Conservation (phyloP, 2,329 filamentous ascomycete genomes). For the Hyphodiscus sp. region DNA sequence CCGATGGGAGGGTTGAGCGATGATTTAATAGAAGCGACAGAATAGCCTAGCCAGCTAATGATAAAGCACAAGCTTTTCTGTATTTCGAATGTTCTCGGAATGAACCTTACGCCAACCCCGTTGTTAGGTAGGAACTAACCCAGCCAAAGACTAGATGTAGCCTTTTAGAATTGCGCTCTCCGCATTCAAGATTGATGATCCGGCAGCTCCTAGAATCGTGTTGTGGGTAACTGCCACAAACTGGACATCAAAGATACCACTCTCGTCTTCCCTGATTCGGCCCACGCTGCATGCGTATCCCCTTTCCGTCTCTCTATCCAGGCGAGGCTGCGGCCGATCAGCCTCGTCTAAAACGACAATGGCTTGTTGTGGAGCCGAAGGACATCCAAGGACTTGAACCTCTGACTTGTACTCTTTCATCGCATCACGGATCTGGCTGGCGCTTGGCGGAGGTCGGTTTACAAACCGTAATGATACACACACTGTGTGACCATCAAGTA, state of each 20-base stretch:
- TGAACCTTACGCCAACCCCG: not conserved
- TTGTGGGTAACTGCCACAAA: conserved; percentile 84
- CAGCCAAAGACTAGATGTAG: conserved; percentile 34
- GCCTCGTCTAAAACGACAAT: conserved; percentile 84
- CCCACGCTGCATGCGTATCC: conserved; percentile 89
- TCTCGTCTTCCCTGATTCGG: conserved; percentile 68
- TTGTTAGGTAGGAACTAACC: not conserved
- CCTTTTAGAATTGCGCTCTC: conserved; percentile 91
- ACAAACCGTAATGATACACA: conserved; percentile 81
- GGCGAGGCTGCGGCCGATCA: conserved; percentile 79
- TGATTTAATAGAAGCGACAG: no score
- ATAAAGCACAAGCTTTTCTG: not conserved
- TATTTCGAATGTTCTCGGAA: not conserved
- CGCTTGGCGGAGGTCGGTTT: conserved; percentile 63
- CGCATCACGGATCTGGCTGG: conserved; percentile 68
- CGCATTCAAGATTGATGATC: conserved; percentile 86
- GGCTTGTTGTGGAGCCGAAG: conserved; percentile 69
- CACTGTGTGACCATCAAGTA: conserved; percentile 86
- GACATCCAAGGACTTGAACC: conserved; percentile 73
- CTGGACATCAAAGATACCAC: conserved; percentile 83
- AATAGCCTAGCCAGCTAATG: no score
- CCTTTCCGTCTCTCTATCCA: conserved; percentile 75
- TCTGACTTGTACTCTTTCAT: conserved; percentile 75
- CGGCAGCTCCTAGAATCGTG: conserved; percentile 77
- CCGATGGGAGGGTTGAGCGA: no score